Base-by-base conservation (phyloP, 495 filamentous ascomycete species). In the Choiromyces venosus region DNA sequence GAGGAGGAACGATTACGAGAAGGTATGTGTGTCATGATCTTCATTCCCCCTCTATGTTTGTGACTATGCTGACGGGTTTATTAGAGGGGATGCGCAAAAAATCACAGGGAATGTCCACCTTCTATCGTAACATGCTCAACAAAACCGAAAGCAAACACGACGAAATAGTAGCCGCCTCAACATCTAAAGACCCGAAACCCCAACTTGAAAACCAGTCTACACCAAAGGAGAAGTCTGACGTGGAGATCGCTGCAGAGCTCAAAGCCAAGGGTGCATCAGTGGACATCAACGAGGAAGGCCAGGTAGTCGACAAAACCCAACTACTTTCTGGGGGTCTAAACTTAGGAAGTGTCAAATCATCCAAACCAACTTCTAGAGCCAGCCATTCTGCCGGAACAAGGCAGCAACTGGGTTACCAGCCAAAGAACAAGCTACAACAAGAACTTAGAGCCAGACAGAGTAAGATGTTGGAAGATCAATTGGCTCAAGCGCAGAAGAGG, bases 301-400 rank as follows among this genome's bases (percentile, higher is more conserved):
- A 96, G 79, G 90, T 99, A 5, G 91, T 96, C 29, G 95, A 99
- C 80, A 97, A 97, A 85, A 87, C 94, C 33, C 92, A 97, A 79
- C 83, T 99, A 25, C 86, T 99, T 19, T 90, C 87, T 66, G 94
- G 94, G 16, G 95, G 95, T 64, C 83, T 99, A 56, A 99, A 99
- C 73, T 86, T 97, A 19, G 65, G 65, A 40, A 52, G 44, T 35
- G 44, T 38, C 37, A 70, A 72, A 71, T 18, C 72, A 16, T n/a
- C 61, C 33, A 38, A 68, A 19, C 9, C 66, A 35, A 66, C 39
- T 36, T 69, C 70, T 9, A 36, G 73, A 18, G 40, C 25, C 25
- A 16, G 29, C 29, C 67, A 25, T 68, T 18, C 73, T 33, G 37
- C 46, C n/a, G 37, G 40, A 21, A 18, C 70, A 36, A 72, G 71